phyloP scores from a whole-genome alignment of 2,329 filamentous ascomycete genomes.

The Hypomyces rosellus region DNA sequence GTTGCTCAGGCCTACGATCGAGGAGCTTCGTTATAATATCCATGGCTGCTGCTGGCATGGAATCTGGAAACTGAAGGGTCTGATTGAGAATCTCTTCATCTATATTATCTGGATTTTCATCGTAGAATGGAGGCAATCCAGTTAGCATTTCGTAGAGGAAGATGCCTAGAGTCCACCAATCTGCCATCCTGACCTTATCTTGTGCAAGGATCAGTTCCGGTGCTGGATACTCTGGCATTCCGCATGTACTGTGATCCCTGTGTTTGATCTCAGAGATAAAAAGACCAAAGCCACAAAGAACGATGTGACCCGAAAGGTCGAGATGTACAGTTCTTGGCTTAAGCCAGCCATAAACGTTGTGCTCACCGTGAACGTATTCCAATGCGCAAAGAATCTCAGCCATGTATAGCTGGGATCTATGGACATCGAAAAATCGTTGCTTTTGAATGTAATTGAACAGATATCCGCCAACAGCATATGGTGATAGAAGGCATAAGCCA shows the following conservation, averaged over 20 bases:
- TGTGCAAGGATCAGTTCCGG: constrained; percentile 78
- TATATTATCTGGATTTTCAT: constrained; percentile 27
- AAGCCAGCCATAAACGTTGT: constrained; percentile 69
- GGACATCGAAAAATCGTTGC: constrained; percentile 85
- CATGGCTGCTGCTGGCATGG: not conserved
- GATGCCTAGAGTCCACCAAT: constrained; percentile 91
- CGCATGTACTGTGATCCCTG: constrained; percentile 65
- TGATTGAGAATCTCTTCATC: constrained; percentile 1
- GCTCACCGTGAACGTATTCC: constrained; percentile 84
- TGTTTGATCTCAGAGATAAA: constrained; percentile 94
- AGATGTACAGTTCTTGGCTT: constrained; percentile 77
- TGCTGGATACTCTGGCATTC: constrained; percentile 82
- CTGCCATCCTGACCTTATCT: constrained; percentile 83
- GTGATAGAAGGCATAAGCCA: constrained; percentile 57
- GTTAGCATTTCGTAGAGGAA: constrained; percentile 91
- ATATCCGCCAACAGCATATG: constrained; percentile 86
- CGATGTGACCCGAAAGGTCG: constrained; percentile 86
- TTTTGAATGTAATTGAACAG: constrained; percentile 85
- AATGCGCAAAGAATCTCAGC: constrained; percentile 81
- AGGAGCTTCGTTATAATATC: constrained; percentile 1
- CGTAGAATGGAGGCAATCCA: constrained; percentile 81
- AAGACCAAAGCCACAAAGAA: constrained; percentile 81
- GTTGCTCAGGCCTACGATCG: not conserved
- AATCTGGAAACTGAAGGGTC: not conserved
- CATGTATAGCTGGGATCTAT: constrained; percentile 82